These are phyloP conservation scores for Eimeria maxima DNA, from an alignment of 169 alveolate species.

Conservation along the genomic window DNA sequence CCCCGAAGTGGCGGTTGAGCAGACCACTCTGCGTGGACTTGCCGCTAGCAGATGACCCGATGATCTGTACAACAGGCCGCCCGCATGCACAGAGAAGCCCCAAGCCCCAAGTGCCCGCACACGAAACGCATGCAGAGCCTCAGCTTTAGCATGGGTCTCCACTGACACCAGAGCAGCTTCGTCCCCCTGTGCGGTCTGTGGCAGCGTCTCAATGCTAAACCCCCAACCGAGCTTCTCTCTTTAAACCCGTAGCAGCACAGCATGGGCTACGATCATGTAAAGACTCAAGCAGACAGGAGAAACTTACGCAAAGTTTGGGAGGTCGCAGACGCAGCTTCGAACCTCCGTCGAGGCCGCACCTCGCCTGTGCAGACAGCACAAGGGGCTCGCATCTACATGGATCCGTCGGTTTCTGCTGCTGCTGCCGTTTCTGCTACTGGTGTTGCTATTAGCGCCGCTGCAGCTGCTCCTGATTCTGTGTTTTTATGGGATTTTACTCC, in stretches of 20 bases:
- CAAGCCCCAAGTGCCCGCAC: neutral
- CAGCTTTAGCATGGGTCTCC: neutral
- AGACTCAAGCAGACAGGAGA: neutral
- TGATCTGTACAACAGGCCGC: slow-evolving; percentile 76
- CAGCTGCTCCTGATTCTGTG: neutral
- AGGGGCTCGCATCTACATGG: neutral
- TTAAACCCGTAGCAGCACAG: neutral
- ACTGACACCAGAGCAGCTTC: neutral
- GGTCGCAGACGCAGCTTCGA: slow-evolving; percentile 12
- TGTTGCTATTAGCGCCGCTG: neutral
- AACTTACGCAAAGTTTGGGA: slow-evolving; percentile 34
- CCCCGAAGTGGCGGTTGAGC: slow-evolving; percentile 88
- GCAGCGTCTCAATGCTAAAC: neutral
- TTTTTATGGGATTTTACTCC: neutral
- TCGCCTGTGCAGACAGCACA: slow-evolving; percentile 24
- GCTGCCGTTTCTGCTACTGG: neutral
- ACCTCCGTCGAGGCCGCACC: slow-evolving; percentile 61
- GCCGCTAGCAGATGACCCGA: slow-evolving; percentile 93
- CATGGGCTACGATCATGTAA: neutral
- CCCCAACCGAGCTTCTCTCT: neutral
- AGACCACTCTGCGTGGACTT: slow-evolving; percentile 89
- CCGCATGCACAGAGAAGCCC: slow-evolving; percentile 54
- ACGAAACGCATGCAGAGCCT: neutral
- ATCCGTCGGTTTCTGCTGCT: neutral
- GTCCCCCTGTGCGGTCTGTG: neutral